Evolutionary conservation across 2,329 filamentous ascomycete genomes (phyloP).

Genomic region (Calonectria pauciramosa): DNA sequence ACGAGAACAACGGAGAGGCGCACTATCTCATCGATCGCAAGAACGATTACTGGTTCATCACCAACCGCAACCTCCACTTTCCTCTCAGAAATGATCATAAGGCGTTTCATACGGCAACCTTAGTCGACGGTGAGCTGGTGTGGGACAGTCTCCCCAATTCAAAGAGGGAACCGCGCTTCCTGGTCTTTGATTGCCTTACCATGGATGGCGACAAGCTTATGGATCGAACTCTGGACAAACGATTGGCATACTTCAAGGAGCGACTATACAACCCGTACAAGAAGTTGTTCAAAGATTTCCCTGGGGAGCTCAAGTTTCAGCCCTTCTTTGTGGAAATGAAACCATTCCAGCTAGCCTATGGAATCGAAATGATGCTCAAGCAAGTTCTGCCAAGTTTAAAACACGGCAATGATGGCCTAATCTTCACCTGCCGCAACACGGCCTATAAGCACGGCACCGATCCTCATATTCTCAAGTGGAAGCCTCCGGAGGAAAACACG

Average conservation of each 20-base stretch:
- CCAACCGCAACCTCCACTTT: conserved; percentile 80
- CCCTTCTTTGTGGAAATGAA: conserved; percentile 91
- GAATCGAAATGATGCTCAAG: conserved; percentile 91
- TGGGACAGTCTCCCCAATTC: conserved; percentile 82
- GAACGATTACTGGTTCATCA: conserved; percentile 95
- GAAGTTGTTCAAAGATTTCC: conserved; percentile 73
- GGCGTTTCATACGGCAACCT: conserved; percentile 82
- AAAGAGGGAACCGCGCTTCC: conserved; percentile 79
- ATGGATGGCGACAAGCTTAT: conserved; percentile 83
- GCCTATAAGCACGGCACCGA: conserved; percentile 93
- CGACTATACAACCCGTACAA: conserved; percentile 81
- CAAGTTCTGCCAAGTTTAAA: conserved; percentile 85
- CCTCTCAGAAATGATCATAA: conserved; percentile 76
- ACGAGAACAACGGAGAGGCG: conserved; percentile 73
- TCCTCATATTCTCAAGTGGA: conserved; percentile 96
- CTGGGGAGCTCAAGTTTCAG: conserved; percentile 77
- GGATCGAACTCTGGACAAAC: conserved; percentile 86
- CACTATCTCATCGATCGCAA: conserved; percentile 97
- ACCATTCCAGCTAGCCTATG: conserved; percentile 89
- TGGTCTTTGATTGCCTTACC: conserved; percentile 94
- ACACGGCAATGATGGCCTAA: conserved; percentile 96
- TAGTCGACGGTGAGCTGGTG: conserved; percentile 95
- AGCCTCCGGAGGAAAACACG: conserved; percentile 94
- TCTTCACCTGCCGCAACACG: conserved; percentile 94
- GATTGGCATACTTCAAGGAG: conserved; percentile 87